Base-by-base conservation (phyloP, 2,329 filamentous ascomycete species). In the Torrubiella hemipterigena region DNA sequence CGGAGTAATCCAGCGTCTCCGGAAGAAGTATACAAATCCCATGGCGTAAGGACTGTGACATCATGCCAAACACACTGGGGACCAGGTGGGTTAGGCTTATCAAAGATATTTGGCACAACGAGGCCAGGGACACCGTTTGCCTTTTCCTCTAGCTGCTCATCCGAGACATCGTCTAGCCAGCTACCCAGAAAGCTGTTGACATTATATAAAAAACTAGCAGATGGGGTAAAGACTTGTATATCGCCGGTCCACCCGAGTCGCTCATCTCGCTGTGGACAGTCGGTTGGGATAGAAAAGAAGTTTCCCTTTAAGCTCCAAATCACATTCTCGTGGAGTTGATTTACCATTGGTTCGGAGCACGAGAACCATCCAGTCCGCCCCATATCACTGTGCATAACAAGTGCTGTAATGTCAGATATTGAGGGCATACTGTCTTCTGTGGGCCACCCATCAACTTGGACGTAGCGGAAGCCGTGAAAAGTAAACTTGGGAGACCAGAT, bases 301-400 rank as follows among this genome's bases (percentile, higher is more conserved):
- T 74, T 74, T 3, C 67, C 65, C 16, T 58, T 57, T 61, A 72
- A 69, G 14, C 56, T 58, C 69, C 69, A 73, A 17, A 54, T 39
- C 0, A 64, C 54, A 35, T 74, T 74, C 3, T 58, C 33, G 34
- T 73, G 60, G 2, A 76, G 55, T 31, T 59, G 49, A 38, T 71
- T 74, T 16, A 73, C 38, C 14, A 62, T 47, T 2, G 41, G 21
- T 29, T 74, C 45, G 0, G 69, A 73, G 32, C 59, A 69, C 7
- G 54, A 43, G 31, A 73, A 71, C 30, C 42, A 51, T 1, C 67
- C 65, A 0, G 59, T 64, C 3, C 60, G 52, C 26, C 51, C 41
- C 54, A 73, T 61, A 35, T 72, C 66, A 2, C 58, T 64, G 38
- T 70, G 62, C 15, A 69, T 46, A 2, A 51, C 43, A 6, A 47